Conservation (phyloP, 1,284 basidiomycete genomes). For the Ustilago sp. region DNA sequence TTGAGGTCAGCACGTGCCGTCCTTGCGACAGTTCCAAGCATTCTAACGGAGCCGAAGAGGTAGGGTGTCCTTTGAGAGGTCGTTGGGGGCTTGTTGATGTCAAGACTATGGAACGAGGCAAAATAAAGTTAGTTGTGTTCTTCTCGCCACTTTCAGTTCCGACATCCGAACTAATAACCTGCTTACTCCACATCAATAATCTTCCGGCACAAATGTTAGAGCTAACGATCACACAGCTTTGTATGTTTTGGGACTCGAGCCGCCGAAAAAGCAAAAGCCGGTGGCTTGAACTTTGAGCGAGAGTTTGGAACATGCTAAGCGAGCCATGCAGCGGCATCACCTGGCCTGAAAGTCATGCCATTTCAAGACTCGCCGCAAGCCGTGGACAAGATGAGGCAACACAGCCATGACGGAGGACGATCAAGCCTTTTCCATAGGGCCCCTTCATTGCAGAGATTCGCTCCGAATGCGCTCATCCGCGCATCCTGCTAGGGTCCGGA, state of each 20-base stretch:
- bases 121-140: not conserved
- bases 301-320: not conserved
- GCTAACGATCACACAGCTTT: not conserved
- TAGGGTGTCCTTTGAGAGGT: not conserved
- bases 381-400: not conserved
- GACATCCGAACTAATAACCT: conserved; percentile 12
- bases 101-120: not conserved
- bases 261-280: not conserved
- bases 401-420: not conserved
- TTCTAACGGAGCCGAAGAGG: not conserved
- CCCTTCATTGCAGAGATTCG: conserved; percentile 3
- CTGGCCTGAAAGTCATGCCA: conserved; percentile 10
- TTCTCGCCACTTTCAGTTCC: conserved; percentile 22
- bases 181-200: conserved; percentile 11
- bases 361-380: not conserved
- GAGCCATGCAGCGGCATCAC: conserved; percentile 7
- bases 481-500: conserved; percentile 8
- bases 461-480: not conserved
- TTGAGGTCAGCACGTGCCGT: conserved; percentile 36
- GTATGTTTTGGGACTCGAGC: not conserved
- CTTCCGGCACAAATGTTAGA: not conserved
- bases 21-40: conserved; percentile 21
- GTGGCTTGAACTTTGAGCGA: conserved; percentile 4
- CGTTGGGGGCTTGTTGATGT: not conserved
- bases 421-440: not conserved